Base-by-base conservation (phyloP, 2,329 filamentous ascomycete species). In the Emericellopsis atlantica region DNA sequence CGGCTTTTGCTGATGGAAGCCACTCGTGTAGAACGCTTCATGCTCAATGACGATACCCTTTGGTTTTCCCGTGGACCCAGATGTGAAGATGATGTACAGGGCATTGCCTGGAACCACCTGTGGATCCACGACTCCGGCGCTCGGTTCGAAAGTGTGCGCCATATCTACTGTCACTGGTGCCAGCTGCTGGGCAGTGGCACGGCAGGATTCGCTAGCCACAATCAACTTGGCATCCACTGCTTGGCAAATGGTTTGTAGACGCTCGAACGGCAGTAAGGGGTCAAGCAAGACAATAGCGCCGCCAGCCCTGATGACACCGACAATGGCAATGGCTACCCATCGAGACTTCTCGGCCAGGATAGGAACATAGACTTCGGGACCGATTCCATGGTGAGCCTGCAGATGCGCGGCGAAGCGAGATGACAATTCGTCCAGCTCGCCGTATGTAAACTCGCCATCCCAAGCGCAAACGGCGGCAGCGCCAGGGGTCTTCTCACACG, bases 371-470 rank as follows among this genome's bases (percentile, higher is more conserved):
- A 32, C 16, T 22, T 18, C 33, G 18, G 39, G 36, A n/a, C 15
- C 33, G 15, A 42, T 21, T 12, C n/a, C 29, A 31, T n/a, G 24
- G 12, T 12, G 16, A 2, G n/a, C 8, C n/a, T n/a, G n/a, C 18
- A 45, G 41, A 12, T 44, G 32, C n/a, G 32, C 24, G 2, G 48
- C 45, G 11, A 49, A 44, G 7, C 39, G 38, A 14, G 41, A 41
- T 2, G 42, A 31, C 16, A 40, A 37, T 8, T 35, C 15, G 22
- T 48, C 37, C 4, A 66, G 49, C 26, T 67, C 55, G 32, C 49
- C 39, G 40, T 66, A 67, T 5, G 61, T 63, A 40, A 60, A 58
- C 36, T 49, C 43, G 11, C 59, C 64, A 43, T 67, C 64, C 61
- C 61, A 66, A 1, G 64, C 61, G 32, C 58, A 49, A 23, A 67